Evolutionary conservation across 495 filamentous ascomycete species (phyloP).

Genomic region (Chaetomium tenue): DNA sequence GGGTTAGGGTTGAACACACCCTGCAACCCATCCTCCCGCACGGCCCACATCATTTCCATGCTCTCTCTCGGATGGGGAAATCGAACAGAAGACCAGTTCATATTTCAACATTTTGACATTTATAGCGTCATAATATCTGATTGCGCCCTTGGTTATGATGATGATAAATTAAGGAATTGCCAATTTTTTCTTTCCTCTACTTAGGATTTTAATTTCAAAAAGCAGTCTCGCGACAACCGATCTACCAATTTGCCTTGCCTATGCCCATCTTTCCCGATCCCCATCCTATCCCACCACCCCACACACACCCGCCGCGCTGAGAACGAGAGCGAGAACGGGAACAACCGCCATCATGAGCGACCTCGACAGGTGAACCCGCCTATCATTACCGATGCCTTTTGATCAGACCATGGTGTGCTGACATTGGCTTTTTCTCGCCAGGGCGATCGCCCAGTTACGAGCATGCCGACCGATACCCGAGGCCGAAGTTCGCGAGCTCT

Average conservation of each 20-base stretch:
- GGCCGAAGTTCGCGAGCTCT: conserved; percentile 89
- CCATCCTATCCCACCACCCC: background rate
- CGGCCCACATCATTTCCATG: background rate
- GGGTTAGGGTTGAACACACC: background rate
- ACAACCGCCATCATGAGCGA: conserved; percentile 31
- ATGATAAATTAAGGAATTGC: background rate
- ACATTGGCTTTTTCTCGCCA: conserved; percentile 34
- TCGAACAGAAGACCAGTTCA: background rate
- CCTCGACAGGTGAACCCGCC: conserved; percentile 32
- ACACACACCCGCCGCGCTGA: background rate
- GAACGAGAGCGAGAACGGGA: background rate
- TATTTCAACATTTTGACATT: background rate
- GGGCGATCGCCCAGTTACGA: conserved; percentile 90
- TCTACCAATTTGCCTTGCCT: background rate
- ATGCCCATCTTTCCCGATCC: background rate
- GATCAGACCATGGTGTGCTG: background rate
- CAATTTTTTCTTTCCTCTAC: background rate
- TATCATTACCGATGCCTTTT: background rate
- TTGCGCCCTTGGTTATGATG: background rate
- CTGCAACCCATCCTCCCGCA: background rate
- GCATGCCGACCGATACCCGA: conserved; percentile 96
- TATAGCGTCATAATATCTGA: background rate
- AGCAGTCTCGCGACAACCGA: background rate
- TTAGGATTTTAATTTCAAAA: background rate
- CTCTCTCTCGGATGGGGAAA: no score